Evolutionary conservation across 306 rosid genomes (phyloP).

Genomic region (Prunus kanzakura): DNA sequence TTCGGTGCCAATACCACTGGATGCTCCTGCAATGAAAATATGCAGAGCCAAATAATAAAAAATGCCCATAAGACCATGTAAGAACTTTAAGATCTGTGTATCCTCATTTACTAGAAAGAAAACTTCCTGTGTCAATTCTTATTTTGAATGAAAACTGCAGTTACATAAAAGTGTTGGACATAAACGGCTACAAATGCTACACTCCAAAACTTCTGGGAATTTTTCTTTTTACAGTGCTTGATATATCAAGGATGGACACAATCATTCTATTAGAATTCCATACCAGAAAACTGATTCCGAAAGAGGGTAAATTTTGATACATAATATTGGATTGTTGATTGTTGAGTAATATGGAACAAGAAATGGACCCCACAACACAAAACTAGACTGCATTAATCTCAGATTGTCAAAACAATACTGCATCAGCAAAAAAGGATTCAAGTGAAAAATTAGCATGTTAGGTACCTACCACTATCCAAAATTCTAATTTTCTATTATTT

Average conservation of each 20-base stretch:
- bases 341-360: not conserved
- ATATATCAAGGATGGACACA: too few relatives aligned
- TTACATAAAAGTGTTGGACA: too few relatives aligned
- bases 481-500: not conserved
- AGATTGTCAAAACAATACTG: not conserved
- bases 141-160: too few relatives aligned
- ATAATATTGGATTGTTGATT: not conserved
- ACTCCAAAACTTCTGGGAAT: too few relatives aligned
- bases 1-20: conserved; percentile 82
- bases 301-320: not conserved
- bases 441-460: not conserved
- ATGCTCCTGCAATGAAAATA: conserved; percentile 56
- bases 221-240: too few relatives aligned
- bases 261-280: too few relatives aligned
- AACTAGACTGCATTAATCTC: not conserved
- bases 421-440: not conserved
- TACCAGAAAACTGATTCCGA: not conserved
- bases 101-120: too few relatives aligned
- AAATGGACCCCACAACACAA: not conserved
- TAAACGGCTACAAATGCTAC: too few relatives aligned
- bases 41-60: conserved; percentile 7
- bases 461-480: not conserved
- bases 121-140: too few relatives aligned
- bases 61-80: not conserved
- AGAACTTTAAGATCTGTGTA: not conserved